Conservation (phyloP, 2,329 filamentous ascomycete species). For the Thelonectria blattea region DNA sequence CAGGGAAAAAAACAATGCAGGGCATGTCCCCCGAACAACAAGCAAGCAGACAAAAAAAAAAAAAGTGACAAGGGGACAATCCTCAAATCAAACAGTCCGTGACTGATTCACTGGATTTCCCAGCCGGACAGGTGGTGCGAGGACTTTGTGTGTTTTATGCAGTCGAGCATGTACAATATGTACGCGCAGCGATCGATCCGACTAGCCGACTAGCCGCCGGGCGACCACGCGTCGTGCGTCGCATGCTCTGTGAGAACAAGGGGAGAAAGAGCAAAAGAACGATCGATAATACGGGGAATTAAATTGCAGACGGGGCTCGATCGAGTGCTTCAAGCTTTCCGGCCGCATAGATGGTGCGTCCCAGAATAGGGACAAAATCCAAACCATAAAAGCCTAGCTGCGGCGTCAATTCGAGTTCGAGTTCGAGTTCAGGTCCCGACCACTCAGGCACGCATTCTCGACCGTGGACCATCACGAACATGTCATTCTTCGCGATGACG, state of each 20-base stretch:
- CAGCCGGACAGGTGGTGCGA: background rate
- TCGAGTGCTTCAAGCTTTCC: background rate
- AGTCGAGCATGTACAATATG: background rate
- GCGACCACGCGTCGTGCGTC: conserved; percentile 5
- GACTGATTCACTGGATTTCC: background rate
- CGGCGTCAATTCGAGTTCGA: background rate
- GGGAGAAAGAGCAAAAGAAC: background rate
- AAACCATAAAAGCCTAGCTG: background rate
- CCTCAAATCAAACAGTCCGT: too few relatives aligned
- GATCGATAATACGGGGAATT: background rate
- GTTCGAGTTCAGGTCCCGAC: conserved; percentile 1
- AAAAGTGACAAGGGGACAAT: too few relatives aligned
- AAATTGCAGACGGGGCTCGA: background rate
- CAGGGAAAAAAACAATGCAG: too few relatives aligned
- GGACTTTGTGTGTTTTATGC: background rate
- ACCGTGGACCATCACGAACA: background rate
- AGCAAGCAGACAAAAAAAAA: too few relatives aligned
- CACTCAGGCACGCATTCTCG: background rate
- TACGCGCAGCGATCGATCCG: background rate
- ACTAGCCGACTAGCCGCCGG: conserved; percentile 9
- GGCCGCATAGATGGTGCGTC: background rate
- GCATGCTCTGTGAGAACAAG: conserved; percentile 1
- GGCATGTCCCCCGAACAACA: too few relatives aligned
- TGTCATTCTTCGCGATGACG: conserved; percentile 1
- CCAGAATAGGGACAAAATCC: background rate